phyloP scores from a whole-genome alignment of 495 filamentous ascomycete genomes.

The Hypoxylon lienhwacheense region DNA sequence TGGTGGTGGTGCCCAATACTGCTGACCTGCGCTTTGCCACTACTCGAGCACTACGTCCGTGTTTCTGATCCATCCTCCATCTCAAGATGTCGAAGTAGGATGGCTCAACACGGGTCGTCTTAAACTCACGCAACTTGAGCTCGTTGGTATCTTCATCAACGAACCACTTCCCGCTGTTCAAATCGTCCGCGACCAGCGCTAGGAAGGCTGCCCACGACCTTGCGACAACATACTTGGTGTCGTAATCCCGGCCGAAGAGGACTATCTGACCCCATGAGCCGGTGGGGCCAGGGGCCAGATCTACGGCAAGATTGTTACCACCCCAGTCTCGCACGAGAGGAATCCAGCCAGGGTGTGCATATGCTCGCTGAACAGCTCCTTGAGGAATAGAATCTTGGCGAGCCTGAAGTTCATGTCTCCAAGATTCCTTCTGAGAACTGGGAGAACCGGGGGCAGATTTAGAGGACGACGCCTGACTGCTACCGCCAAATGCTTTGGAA shows the following conservation, averaged over 20 bases:
- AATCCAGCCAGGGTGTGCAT: conserved; percentile 95
- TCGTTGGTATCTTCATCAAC: conserved; percentile 91
- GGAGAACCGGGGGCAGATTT: conserved; percentile 48
- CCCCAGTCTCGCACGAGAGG: conserved; percentile 97
- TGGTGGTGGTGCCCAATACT: conserved; percentile 37
- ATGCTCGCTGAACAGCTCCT: conserved; percentile 84
- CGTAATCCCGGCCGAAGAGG: conserved; percentile 94
- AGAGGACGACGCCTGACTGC: conserved; percentile 53
- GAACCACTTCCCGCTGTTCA: conserved; percentile 80
- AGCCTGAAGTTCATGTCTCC: conserved; percentile 82
- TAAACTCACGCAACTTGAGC: conserved; percentile 90
- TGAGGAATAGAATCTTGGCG: conserved; percentile 88
- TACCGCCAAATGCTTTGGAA: conserved; percentile 68
- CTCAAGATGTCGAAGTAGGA: conserved; percentile 90
- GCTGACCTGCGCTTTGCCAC: conserved; percentile 48
- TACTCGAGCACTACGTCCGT: conserved; percentile 61
- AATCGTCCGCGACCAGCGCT: conserved; percentile 83
- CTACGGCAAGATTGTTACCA: conserved; percentile 93
- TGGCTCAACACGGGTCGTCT: conserved; percentile 83
- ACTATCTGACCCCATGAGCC: conserved; percentile 97
- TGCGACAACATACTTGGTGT: conserved; percentile 95
- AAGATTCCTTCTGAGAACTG: conserved; percentile 60
- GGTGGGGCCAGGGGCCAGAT: conserved; percentile 87
- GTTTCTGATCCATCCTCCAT: conserved; percentile 93
- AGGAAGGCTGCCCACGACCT: conserved; percentile 90